Evolutionary conservation across 108 stramenopile genomes (phyloP), one percentile per base, ranked within the genome.

Genomic region (Mayamaea pseudoterrestris): DNA sequence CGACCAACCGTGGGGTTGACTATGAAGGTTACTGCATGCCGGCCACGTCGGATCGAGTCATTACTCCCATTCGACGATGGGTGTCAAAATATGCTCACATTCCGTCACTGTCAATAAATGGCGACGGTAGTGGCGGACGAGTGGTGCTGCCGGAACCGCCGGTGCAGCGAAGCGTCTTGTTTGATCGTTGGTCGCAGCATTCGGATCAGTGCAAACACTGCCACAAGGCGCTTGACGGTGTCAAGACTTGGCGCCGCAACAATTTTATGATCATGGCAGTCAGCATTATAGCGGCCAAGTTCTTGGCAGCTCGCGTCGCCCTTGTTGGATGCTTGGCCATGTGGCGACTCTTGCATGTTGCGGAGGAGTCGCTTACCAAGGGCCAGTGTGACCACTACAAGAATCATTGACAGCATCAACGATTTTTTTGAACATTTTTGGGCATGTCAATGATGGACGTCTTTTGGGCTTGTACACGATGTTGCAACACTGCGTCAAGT

Each of bases 341-440:
- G 1, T 12, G 41, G 6, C 20, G 46, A 20, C 0, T 63, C 0
- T 5, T 55, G 5, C 6, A 30, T 1, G 43, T n/a, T 21, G 11
- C 55, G 11, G 61, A 55, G 27, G 16, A 39, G n/a, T 21, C 26
- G 12, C 49, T 63, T 30, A 6, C 14, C 1, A 44, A 32, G 8
- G 61, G 61, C 2, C 53, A 49, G 9, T 63, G 54, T 31, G 55
- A 49, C 26, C 61, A 63, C 46, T 63, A 63, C 34, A 47, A 63
- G 39, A 63, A 63, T 29, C 35, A 63, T 22, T 63, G 30, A 55
- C 24, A 49, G 23, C 1, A 34, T 8, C 32, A 34, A 8, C 32
- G 11, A 34, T 11, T 34, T 34, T 34, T 8, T 34, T 12, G 12
- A 34, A 34, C 32, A 11, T 12, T 12, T 34, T 34, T 34, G 32